phyloP scores from a whole-genome alignment of 192 early-diverging fungal species.

The Backusella australiensis region DNA sequence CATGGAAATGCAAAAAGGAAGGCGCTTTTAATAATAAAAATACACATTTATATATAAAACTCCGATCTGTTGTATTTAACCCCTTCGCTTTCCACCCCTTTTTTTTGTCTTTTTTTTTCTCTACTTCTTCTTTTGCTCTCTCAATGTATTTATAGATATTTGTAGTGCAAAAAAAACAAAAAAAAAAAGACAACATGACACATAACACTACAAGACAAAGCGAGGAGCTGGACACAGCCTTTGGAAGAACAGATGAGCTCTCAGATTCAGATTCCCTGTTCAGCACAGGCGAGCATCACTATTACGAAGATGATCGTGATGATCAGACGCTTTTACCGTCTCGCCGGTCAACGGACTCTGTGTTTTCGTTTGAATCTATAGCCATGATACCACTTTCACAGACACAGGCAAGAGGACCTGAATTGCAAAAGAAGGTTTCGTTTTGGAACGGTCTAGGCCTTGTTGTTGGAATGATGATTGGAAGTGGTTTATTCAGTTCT shows the following conservation, averaged over 20 bases:
- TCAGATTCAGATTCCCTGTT: background rate
- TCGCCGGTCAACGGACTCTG: slow-evolving; percentile 23
- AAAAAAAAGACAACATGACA: background rate
- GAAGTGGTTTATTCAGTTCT: slow-evolving; percentile 79
- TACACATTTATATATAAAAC: background rate
- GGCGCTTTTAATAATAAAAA: background rate
- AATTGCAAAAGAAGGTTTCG: slow-evolving; percentile 56
- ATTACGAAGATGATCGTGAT: slow-evolving; percentile 24
- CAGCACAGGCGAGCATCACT: slow-evolving; percentile 4
- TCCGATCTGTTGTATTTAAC: background rate
- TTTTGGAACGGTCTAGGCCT: slow-evolving; percentile 66
- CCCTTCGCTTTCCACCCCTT: background rate
- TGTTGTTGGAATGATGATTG: slow-evolving; percentile 75
- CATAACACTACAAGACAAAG: slow-evolving; percentile 7
- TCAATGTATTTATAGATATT: background rate
- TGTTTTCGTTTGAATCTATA: slow-evolving; percentile 36
- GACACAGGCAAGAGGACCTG: slow-evolving; percentile 35
- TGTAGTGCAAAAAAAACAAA: background rate
- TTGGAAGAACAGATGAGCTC: slow-evolving; percentile 19
- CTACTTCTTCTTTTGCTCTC: background rate
- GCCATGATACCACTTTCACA: slow-evolving; percentile 39
- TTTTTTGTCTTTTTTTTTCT: slow-evolving; percentile 2
- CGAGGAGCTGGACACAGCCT: slow-evolving; percentile 27
- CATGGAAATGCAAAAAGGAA: slow-evolving; percentile 12
- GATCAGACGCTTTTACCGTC: slow-evolving; percentile 27